phyloP scores from a whole-genome alignment of 129 eudicot species.

The Pittosporum tobira region DNA sequence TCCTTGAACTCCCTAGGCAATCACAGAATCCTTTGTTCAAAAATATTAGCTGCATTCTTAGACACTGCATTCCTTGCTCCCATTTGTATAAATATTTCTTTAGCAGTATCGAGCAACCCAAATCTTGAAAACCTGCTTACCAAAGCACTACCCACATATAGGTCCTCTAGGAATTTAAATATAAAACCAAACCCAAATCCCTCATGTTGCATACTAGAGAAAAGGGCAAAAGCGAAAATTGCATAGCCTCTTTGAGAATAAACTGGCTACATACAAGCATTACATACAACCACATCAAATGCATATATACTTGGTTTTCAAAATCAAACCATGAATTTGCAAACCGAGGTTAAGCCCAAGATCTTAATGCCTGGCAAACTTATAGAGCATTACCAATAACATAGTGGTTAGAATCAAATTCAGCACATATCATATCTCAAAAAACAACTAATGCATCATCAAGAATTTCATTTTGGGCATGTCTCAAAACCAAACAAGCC shows the following conservation, averaged over 20 bases:
- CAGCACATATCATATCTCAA: constrained; percentile 40
- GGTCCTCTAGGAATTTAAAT: constrained; percentile 47
- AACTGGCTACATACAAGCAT: constrained; percentile 69
- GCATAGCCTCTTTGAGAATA: constrained; percentile 55
- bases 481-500: constrained; percentile 81
- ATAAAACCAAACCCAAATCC: constrained; percentile 27
- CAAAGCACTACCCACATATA: constrained; percentile 84
- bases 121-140: constrained; percentile 47
- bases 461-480: constrained; percentile 38
- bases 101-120: constrained; percentile 42
- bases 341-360: constrained; percentile 41
- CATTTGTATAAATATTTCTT: constrained; percentile 50
- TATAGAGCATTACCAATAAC: constrained; percentile 67
- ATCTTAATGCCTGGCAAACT: constrained; percentile 54
- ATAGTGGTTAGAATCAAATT: constrained; percentile 44
- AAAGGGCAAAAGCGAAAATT: constrained; percentile 41
- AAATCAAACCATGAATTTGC: constrained; percentile 67
- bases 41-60: no score
- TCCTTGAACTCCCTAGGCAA: no score
- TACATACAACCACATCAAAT: constrained; percentile 55
- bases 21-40: no score
- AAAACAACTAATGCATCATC: constrained; percentile 42
- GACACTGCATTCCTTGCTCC: constrained; percentile 58
- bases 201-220: constrained; percentile 45
- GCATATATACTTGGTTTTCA: constrained; percentile 32